Conservation (phyloP, 2,329 filamentous ascomycete genomes). For the Calycina herbarum region DNA sequence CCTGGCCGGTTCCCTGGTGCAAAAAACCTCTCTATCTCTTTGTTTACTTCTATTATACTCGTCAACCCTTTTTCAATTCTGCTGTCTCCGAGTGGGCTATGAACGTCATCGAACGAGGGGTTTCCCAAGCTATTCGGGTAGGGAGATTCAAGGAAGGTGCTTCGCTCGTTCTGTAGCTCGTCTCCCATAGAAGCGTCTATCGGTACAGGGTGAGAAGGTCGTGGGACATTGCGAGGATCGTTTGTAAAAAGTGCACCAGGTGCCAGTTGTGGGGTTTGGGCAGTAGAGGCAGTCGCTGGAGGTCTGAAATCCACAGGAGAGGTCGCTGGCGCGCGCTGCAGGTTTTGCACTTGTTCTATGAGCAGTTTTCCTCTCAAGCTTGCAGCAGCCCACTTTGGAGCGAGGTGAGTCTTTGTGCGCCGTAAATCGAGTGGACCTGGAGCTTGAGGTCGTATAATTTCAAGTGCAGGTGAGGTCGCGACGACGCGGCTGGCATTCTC, state of each 20-base stretch:
- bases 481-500: neutral
- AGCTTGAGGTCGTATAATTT: neutral
- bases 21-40: neutral
- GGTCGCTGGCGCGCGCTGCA: neutral
- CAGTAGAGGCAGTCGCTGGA: neutral
- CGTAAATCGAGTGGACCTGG: neutral
- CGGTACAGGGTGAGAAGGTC: neutral
- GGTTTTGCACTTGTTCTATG: too few species aligned
- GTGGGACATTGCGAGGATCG: neutral
- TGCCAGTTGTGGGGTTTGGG: neutral
- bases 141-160: neutral
- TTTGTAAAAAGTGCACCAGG: neutral
- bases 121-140: neutral
- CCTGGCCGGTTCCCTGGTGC: neutral
- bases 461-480: neutral
- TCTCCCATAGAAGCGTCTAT: neutral
- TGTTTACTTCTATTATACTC: neutral
- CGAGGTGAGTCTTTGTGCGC: neutral
- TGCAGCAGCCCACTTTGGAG: neutral
- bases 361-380: neutral
- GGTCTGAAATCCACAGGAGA: neutral
- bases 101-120: neutral
- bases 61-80: neutral
- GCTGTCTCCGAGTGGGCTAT: neutral
- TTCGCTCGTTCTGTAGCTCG: neutral